Base-by-base conservation (phyloP, 2,329 filamentous ascomycete species). In the Coniochaeta sp. region DNA sequence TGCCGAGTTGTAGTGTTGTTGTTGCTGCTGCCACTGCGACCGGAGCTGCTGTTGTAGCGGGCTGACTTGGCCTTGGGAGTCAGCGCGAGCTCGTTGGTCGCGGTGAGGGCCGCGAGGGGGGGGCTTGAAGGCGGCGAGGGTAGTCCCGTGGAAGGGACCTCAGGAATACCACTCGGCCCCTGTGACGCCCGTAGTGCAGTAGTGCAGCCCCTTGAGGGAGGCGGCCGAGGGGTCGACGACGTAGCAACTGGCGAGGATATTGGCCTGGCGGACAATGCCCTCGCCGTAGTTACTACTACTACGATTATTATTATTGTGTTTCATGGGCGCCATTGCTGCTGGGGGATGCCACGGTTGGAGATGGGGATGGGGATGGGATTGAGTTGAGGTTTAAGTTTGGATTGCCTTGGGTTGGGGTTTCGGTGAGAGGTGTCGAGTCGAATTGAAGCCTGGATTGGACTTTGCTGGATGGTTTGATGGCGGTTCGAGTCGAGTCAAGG, bases 161-260 rank as follows among this genome's bases (percentile, higher is more conserved):
- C 90, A 93, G 90, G 90, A 89, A 92, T 90, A 91, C 90, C 90
- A 93, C 90, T 91, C 88, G 78, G 87, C 87, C 86, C 89, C 88
- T 88, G 72, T 58, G 62, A 75, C 82, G 84, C 87, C 84, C 81
- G 90, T 93, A 90, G 92, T 93, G 86, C 89, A 96, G 87, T 96
- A 96, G 81, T 96, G 92, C 79, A 95, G 89, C 74, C 90, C 90
- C 75, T 88, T 87, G 70, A 96, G 83, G 24, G 47, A 28, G 24
- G 86, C 82, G 68, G 87, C 83, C 28, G 68, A 60, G 71, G 80
- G 79, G 77, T 93, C 87, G 76, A 93, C 90, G 70, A 90, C 81
- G 80, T 96, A 97, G 84, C 91, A 96, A 76, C 88, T 93, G 78
- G 93, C 92, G 80, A 93, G 88, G 77, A 95, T 87, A 75, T 89